Evolutionary conservation across 192 early-diverging fungal species (phyloP).

Genomic region (Umbelopsis ramanniana): DNA sequence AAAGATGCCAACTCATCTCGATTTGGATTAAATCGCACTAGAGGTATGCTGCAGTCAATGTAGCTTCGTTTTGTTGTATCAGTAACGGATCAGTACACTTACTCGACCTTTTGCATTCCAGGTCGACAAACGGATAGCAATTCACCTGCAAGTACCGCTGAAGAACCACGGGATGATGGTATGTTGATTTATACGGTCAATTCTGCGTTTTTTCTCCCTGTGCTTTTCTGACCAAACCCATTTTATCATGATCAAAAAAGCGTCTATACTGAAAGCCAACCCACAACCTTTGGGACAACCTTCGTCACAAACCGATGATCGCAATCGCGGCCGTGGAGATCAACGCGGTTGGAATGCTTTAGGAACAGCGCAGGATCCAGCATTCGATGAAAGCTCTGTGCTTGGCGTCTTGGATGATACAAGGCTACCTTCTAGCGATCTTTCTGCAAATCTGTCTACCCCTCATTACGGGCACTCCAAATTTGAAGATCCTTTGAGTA

Average conservation of each 20-base stretch:
- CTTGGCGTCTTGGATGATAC: background rate
- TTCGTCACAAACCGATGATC: background rate
- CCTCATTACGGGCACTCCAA: background rate
- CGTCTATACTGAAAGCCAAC: background rate
- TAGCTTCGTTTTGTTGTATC: no score
- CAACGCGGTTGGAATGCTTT: background rate
- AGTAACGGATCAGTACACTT: no score
- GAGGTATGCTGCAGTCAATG: slow-evolving; percentile 10
- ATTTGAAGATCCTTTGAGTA: background rate
- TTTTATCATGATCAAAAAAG: background rate
- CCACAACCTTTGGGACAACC: background rate
- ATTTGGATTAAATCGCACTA: slow-evolving; percentile 20
- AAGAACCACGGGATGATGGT: background rate
- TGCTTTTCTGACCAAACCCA: background rate
- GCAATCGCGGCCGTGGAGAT: background rate
- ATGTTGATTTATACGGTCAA: background rate
- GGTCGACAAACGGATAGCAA: background rate
- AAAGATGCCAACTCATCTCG: slow-evolving; percentile 14
- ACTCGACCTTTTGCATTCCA: background rate
- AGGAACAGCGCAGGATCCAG: background rate
- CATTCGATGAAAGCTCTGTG: slow-evolving; percentile 3
- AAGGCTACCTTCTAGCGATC: background rate
- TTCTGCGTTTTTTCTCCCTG: background rate
- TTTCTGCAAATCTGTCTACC: background rate
- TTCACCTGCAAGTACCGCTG: background rate